Conservation (phyloP, 1,284 basidiomycete genomes). For the Ganoderma leucocontextum region DNA sequence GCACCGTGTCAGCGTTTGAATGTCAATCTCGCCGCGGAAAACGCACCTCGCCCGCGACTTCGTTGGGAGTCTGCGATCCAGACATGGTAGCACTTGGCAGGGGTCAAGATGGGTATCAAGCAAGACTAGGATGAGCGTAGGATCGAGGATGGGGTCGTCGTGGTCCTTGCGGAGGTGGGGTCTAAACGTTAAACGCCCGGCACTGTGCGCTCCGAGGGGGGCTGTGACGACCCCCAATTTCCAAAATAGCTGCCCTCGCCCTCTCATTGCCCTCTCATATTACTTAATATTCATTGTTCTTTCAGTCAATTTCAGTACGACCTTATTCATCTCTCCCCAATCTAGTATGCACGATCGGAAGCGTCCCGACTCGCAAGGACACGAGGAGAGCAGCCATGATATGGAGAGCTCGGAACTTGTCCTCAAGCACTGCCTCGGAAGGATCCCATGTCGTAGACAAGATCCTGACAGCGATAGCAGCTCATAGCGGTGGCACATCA, state of each 20-base stretch:
- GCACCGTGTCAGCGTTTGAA: constrained; percentile 24
- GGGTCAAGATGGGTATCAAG: constrained; percentile 19
- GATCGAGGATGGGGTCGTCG: constrained; percentile 12
- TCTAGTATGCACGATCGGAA: neutral
- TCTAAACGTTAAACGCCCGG: constrained; percentile 27
- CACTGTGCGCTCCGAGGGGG: neutral
- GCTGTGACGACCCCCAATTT: neutral
- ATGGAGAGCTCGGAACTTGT: neutral
- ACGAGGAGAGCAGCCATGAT: neutral
- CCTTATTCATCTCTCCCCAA: neutral
- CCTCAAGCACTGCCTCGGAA: neutral
- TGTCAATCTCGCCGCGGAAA: neutral
- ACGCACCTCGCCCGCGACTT: constrained; percentile 34
- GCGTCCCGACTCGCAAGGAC: neutral
- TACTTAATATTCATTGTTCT: no score
- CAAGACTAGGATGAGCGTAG: constrained; percentile 9
- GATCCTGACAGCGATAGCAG: neutral
- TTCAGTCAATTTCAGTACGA: neutral
- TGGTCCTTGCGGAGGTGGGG: constrained; percentile 19
- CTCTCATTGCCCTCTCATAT: no score
- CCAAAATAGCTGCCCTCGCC: neutral
- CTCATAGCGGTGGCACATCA: no score
- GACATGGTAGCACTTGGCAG: constrained; percentile 20
- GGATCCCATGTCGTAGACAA: neutral
- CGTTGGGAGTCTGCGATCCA: constrained; percentile 30